Evolutionary conservation across 1,139 yeast species (phyloP).

Genomic region (Taiozyma sp.): DNA sequence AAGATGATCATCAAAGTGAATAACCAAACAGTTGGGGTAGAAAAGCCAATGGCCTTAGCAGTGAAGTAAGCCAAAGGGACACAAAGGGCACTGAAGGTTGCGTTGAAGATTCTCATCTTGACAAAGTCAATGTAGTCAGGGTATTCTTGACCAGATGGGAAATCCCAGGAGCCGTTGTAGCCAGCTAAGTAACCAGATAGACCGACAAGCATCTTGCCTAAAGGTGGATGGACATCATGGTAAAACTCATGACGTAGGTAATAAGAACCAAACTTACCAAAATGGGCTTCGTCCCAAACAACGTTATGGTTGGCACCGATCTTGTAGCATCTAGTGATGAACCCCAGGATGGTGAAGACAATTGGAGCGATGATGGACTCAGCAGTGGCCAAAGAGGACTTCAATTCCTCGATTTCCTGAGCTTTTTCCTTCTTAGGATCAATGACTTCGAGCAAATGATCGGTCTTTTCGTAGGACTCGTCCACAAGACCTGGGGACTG

Average conservation of each 20-base stretch:
- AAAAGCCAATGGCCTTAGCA: constrained; percentile 77
- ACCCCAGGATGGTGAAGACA: constrained; percentile 57
- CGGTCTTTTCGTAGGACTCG: neutral
- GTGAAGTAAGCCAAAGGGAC: constrained; percentile 94
- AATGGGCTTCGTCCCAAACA: constrained; percentile 97
- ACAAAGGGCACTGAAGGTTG: constrained; percentile 81
- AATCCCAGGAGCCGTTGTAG: constrained; percentile 93
- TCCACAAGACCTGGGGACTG: neutral
- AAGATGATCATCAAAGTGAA: constrained; percentile 81
- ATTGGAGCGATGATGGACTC: constrained; percentile 51
- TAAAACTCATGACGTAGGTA: constrained; percentile 90
- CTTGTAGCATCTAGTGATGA: constrained; percentile 67
- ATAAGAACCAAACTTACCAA: constrained; percentile 93
- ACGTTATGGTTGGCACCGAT: constrained; percentile 68
- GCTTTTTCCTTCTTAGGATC: constrained; percentile 16
- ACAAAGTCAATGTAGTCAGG: constrained; percentile 87
- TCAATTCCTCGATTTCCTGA: constrained; percentile 20
- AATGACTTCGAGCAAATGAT: constrained; percentile 9
- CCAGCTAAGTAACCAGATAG: constrained; percentile 92
- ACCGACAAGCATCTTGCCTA: constrained; percentile 96
- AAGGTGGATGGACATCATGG: constrained; percentile 98
- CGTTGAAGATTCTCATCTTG: constrained; percentile 92
- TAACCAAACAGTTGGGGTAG: constrained; percentile 81
- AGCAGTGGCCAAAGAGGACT: constrained; percentile 25
- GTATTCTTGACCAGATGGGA: constrained; percentile 79